Evolutionary conservation across 129 eudicot genomes (phyloP), one percentile per base, ranked within the genome.

Genomic region (Saposhnikovia divaricata): DNA sequence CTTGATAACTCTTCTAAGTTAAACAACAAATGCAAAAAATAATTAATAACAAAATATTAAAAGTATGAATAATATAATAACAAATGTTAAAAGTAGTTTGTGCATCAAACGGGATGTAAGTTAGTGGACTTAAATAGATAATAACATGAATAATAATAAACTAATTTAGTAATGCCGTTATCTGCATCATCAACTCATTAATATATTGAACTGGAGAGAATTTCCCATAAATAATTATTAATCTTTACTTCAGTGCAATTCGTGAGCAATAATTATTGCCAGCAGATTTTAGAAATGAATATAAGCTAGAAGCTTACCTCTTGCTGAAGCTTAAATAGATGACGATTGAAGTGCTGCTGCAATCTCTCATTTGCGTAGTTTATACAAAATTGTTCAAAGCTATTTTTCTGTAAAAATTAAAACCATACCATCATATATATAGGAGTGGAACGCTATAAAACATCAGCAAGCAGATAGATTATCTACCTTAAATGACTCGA

Each of bases 351-450:
- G 75, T 71, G 75, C 14, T 71, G 75, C 75, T 71, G 75, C 45
- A 71, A 37, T 71, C 75, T 71, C 75, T 71, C 75, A 71, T 71
- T 71, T 37, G 75, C 75, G 43, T 71, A 71, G 46, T 71, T 71
- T 34, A 71, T 71, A 71, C 27, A 71, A 39, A 71, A 71, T 39
- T 71, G 75, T 39, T 71, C 75, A 71, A 71, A 71, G 46, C 75
- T 39, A 37, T 71, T 39, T 21, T 39, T 71, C 75, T 71, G 75
- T 16, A 71, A 71, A 15, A 13, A 38, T 15, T 15, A 71, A 31
- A 70, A 71, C 39, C 18, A 71, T 71, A 37, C 13, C 12, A 34
- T 71, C 14, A 39, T 15, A 71, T 37, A 38, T 15, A 71, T 37
- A 71, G 27, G 25, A 38, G 27, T 18, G 27, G 47, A 37, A 71